phyloP scores from a whole-genome alignment of 345 rosid species.

The Populus euphratica region DNA sequence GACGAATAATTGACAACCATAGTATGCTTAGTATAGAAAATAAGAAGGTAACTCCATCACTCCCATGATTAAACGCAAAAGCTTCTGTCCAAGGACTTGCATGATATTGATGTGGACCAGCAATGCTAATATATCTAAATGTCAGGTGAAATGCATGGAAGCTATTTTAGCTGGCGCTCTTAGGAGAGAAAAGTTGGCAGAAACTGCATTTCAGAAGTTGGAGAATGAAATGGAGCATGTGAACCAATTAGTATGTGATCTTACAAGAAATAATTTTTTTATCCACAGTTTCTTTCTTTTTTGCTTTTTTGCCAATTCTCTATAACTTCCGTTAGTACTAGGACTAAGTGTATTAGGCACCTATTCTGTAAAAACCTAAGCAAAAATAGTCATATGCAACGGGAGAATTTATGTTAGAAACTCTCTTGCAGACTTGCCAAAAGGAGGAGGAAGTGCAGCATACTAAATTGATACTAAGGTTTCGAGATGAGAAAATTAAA shows the following conservation, averaged over 20 bases:
- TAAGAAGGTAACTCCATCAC: slow-evolving; percentile 41
- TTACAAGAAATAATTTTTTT: slow-evolving; percentile 11
- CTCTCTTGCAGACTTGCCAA: slow-evolving; percentile 48
- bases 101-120: slow-evolving; percentile 4
- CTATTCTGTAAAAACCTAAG: slow-evolving; percentile 3
- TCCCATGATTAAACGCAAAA: slow-evolving; percentile 6
- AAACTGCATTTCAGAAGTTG: slow-evolving; percentile 42
- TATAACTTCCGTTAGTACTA: neutral
- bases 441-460: slow-evolving; percentile 63
- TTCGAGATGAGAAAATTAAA: slow-evolving; percentile 62
- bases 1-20: slow-evolving; percentile 21
- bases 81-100: slow-evolving; percentile 6
- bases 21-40: slow-evolving; percentile 27
- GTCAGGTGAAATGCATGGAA: slow-evolving; percentile 42
- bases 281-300: neutral
- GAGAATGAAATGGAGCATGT: slow-evolving; percentile 61
- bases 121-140: slow-evolving; percentile 19
- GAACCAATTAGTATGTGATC: slow-evolving; percentile 53
- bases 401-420: slow-evolving; percentile 23
- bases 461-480: slow-evolving; percentile 46
- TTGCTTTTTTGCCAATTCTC: neutral
- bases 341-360: neutral
- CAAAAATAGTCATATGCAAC: neutral
- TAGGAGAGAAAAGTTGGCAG: slow-evolving; percentile 68
- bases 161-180: slow-evolving; percentile 50